Base-by-base conservation (phyloP, 768 basidiomycete species). In the Russula griseocarnosa region DNA sequence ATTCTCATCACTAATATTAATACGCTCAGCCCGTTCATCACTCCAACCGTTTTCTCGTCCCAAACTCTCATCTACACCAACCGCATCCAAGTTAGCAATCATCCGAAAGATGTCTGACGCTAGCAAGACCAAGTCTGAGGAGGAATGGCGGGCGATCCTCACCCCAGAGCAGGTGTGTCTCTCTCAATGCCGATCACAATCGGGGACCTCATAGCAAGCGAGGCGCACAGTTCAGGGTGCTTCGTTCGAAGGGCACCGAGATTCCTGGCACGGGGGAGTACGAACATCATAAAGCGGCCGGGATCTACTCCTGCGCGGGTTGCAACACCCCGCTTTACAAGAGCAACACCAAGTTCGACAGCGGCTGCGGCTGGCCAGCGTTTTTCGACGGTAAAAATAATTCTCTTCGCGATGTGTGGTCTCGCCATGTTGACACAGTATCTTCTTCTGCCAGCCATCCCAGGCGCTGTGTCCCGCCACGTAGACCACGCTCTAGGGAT, bases 351-450 rank as follows among this genome's bases (percentile, higher is more conserved):
- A 97, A 97, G 76, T 97, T 96, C 76, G 82, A 88, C 69, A 94
- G 91, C 63, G 92, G 93, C 9, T 96, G 92, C 70, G 94, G 94
- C 26, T 98, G 94, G 94, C 94, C 95, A n/a, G 92, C 94, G 1
- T 98, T 97, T 81, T 98, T 88, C 72, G 94, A 96, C 72, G 90
- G 90, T 89, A 66, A 49, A n/a, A 3, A 34, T 13, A 11, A 34
- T 34, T 1, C n/a, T 8, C 38, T 16, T 8, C 32, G 24, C 40
- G 11, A 55, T 28, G 34, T 8, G 28, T 22, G 28, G 13, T 55
- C 18, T 55, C 16, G 44, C 24, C 42, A 11, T 11, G 49, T 47
- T 59, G 49, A 50, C 30, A 50, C 30, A 3, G 52, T 36, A 5
- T n/a, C 14, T 3, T n/a, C 46, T 1, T 47, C 0, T 47, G 36